phyloP scores from a whole-genome alignment of 495 filamentous ascomycete species.

The Bacidia rubella region DNA sequence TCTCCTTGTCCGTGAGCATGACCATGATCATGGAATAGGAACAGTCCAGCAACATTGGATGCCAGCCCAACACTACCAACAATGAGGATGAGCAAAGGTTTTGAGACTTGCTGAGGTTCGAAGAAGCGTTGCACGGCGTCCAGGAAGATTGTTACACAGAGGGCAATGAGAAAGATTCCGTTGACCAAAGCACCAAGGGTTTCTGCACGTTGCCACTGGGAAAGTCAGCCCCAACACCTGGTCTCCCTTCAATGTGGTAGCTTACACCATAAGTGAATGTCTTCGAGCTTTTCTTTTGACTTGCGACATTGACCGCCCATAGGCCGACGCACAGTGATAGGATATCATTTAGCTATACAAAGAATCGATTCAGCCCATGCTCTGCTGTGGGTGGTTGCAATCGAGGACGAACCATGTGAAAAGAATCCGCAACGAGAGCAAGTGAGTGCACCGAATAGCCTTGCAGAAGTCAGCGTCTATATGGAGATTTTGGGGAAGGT shows the following conservation, averaged over 20 bases:
- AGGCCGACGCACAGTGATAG: constrained; percentile 82
- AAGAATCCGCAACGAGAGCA: constrained; percentile 88
- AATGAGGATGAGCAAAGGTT: constrained; percentile 71
- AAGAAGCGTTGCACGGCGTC: constrained; percentile 84
- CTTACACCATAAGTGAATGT: constrained; percentile 88
- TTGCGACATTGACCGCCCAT: constrained; percentile 86
- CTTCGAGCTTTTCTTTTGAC: constrained; percentile 62
- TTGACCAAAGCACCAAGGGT: constrained; percentile 92
- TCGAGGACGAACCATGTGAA: constrained; percentile 69
- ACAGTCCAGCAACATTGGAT: constrained; percentile 80
- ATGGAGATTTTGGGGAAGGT: too few species aligned
- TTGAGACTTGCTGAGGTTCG: constrained; percentile 71
- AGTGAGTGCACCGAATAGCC: constrained; percentile 78
- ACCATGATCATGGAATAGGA: constrained; percentile 85
- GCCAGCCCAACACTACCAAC: constrained; percentile 77
- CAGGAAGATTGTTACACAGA: constrained; percentile 90
- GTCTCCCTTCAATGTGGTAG: too few species aligned
- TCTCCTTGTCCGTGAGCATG: constrained; percentile 58
- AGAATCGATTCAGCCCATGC: not conserved
- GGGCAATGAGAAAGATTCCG: constrained; percentile 88
- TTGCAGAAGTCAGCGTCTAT: too few species aligned
- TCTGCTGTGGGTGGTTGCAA: not conserved
- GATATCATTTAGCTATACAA: constrained; percentile 73
- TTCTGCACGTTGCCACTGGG: constrained; percentile 91
- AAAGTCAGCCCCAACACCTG: constrained; percentile 20